Evolutionary conservation across 495 filamentous ascomycete genomes (phyloP).

Genomic region (Neurospora sublineolata): DNA sequence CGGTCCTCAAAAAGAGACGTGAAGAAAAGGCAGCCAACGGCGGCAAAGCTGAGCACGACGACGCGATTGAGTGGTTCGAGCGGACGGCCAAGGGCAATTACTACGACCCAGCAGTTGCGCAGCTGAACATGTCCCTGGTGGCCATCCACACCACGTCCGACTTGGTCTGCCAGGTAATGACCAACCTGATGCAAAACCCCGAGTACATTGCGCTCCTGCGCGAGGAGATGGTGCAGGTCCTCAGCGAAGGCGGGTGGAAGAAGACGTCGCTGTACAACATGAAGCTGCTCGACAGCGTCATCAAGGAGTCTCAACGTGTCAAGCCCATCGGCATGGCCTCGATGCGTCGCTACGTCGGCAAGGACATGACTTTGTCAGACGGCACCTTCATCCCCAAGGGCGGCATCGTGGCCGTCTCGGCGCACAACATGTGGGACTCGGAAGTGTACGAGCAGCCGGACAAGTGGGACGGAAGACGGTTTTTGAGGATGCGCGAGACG

Average conservation of each 20-base stretch:
- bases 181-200: conserved; percentile 25
- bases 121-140: conserved; percentile 20
- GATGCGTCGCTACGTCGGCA: conserved; percentile 29
- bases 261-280: conserved; percentile 41
- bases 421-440: conserved; percentile 24
- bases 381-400: conserved; percentile 39
- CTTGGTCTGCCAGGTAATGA: conserved; percentile 22
- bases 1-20: conserved; percentile 18
- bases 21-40: conserved; percentile 7
- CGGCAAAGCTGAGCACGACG: conserved; percentile 11
- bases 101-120: conserved; percentile 18
- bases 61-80: conserved; percentile 28
- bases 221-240: conserved; percentile 24
- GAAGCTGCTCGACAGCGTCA: conserved; percentile 40
- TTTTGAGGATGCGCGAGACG: conserved; percentile 27
- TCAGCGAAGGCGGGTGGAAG: conserved; percentile 28
- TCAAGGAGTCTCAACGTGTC: conserved; percentile 36
- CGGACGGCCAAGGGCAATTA: conserved; percentile 14
- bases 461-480: conserved; percentile 37
- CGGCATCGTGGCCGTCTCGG: conserved; percentile 25
- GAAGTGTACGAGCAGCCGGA: conserved; percentile 31
- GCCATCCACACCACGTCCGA: conserved; percentile 30
- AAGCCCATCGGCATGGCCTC: conserved; percentile 26
- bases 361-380: conserved; percentile 35
- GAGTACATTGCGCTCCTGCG: conserved; percentile 26